Percentiles rank a stretch among this genome's conserved stretches.
These are phyloP conservation scores for Microsporum ferrugineum DNA, from an alignment of 2,329 filamentous ascomycete genomes.

Conservation along the genomic window DNA sequence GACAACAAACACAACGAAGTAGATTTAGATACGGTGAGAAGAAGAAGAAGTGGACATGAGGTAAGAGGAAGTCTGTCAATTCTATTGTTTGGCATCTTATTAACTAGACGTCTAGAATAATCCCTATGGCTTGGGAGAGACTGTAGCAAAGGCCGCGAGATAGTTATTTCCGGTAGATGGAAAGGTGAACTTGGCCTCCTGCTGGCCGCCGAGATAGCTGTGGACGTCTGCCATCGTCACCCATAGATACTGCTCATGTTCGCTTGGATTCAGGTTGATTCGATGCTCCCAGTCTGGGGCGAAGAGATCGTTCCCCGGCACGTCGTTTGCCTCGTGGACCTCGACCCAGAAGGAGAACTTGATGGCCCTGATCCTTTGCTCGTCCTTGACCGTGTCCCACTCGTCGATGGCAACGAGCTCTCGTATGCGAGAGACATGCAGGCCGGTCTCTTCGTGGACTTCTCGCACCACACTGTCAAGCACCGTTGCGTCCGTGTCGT, in stretches of 20 bases:
- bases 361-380: neutral
- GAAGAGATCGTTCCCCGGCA: neutral
- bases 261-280: neutral
- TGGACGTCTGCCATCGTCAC: neutral
- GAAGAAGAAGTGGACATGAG: no score
- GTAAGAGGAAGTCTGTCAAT: no score
- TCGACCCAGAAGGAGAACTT: slow-evolving; percentile 1
- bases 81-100: neutral
- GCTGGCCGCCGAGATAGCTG: neutral
- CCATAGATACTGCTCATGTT: slow-evolving; percentile 4
- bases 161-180: neutral
- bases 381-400: neutral
- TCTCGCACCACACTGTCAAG: slow-evolving; percentile 4
- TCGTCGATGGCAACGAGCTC: neutral
- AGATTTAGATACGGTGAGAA: no score
- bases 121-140: neutral
- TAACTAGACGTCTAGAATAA: neutral
- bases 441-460: slow-evolving; percentile 4
- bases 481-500: slow-evolving; percentile 1
- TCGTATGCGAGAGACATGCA: slow-evolving; percentile 1
- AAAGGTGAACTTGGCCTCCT: neutral
- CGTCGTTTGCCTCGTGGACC: neutral
- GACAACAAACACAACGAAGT: no score
- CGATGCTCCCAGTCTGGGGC: neutral
- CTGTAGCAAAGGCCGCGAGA: neutral